Evolutionary conservation across 345 rosid species (phyloP).

Genomic region (Hibiscus trionum): DNA sequence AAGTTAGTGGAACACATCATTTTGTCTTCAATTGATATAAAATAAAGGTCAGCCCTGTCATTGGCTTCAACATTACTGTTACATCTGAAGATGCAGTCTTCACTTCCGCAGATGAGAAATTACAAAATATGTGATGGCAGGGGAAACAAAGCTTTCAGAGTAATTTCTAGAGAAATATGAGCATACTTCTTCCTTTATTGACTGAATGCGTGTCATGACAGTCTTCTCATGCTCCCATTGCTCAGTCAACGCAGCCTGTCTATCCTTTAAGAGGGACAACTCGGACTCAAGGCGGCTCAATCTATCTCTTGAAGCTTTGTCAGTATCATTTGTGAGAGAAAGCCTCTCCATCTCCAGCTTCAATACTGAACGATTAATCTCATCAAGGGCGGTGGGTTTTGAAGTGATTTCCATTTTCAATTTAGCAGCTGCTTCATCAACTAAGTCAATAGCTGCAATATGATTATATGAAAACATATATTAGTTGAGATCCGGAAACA

Average conservation of each 20-base stretch:
- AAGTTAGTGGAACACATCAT: neutral
- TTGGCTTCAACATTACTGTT: neutral
- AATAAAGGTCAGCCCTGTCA: neutral
- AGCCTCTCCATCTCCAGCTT: conserved; percentile 98
- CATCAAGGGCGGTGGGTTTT: conserved; percentile 96
- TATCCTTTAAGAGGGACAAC: conserved; percentile 61
- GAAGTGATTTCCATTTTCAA: conserved; percentile 99
- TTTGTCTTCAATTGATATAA: neutral
- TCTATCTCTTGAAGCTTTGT: conserved; percentile 89
- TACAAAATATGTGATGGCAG: neutral
- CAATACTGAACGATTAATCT: conserved; percentile 82
- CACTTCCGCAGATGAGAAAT: neutral
- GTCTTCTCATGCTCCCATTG: conserved; percentile 99
- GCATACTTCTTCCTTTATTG: conserved; percentile 87
- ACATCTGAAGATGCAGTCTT: neutral
- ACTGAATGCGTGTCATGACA: conserved; percentile 91
- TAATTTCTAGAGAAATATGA: neutral
- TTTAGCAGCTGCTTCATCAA: conserved; percentile 99
- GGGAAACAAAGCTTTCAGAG: neutral
- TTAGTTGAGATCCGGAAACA: conserved; percentile 3
- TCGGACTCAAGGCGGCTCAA: conserved; percentile 78
- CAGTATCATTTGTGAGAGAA: conserved; percentile 86
- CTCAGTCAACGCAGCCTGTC: conserved; percentile 74
- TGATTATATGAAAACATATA: conserved; percentile 3
- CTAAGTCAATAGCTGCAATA: conserved; percentile 88